Evolutionary conservation across 257 asterid genomes (phyloP).

Genomic region (Lycium ferocissimum): DNA sequence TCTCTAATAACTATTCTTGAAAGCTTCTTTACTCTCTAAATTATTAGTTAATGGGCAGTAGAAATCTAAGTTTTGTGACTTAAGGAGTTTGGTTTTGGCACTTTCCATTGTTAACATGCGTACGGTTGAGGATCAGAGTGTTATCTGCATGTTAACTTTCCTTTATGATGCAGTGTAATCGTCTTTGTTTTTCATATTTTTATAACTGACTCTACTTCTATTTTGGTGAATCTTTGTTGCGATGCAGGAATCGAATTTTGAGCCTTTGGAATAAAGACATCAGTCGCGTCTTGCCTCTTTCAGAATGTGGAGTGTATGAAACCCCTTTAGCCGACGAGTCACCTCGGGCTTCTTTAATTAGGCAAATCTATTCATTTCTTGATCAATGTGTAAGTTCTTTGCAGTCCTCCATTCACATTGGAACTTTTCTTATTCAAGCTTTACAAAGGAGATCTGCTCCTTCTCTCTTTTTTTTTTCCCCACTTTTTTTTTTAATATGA

Average conservation of each 20-base stretch:
- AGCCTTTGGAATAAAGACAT: slow-evolving; percentile 97
- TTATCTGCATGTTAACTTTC: slow-evolving; percentile 5
- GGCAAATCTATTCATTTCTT: slow-evolving; percentile 79
- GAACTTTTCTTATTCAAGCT: slow-evolving; percentile 24
- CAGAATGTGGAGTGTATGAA: slow-evolving; percentile 78
- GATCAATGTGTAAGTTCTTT: slow-evolving; percentile 84
- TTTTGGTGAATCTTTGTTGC: slow-evolving; percentile 40
- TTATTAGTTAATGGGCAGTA: slow-evolving; percentile 2
- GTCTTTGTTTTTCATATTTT: slow-evolving; percentile 25
- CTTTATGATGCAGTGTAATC: slow-evolving; percentile 3
- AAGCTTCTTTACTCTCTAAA: not conserved
- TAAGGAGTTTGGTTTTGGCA: slow-evolving; percentile 6
- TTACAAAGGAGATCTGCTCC: slow-evolving; percentile 28
- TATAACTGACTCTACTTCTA: slow-evolving; percentile 27
- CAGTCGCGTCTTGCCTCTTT: slow-evolving; percentile 73
- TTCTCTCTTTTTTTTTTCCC: not conserved
- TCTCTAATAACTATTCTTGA: not conserved
- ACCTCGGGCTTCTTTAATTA: slow-evolving; percentile 64
- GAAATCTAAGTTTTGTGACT: not conserved
- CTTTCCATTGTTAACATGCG: not conserved
- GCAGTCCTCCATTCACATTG: slow-evolving; percentile 28
- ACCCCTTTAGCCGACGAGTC: slow-evolving; percentile 61
- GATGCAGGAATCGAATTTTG: slow-evolving; percentile 82
- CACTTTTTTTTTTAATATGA: not conserved
- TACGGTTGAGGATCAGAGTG: not conserved